Base-by-base conservation (phyloP, 75 land plant species). In the Ceratopteris richardii region DNA sequence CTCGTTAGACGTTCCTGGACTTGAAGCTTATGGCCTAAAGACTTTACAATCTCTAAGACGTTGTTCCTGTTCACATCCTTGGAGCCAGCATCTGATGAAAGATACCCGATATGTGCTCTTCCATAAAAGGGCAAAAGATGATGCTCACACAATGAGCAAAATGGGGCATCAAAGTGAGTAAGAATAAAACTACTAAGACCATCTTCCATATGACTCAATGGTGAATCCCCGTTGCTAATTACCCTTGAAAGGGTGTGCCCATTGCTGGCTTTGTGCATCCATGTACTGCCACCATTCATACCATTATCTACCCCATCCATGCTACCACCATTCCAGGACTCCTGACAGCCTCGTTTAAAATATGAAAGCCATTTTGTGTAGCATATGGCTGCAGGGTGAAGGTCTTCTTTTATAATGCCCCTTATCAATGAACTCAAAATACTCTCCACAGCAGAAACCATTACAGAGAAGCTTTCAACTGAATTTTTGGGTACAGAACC, bases 41-140 rank as follows among this genome's bases (percentile, higher is more conserved):
- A 71, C 54, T 82, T 67, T 31, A 92, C 84, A 55, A 92, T 56
- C 47, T 80, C 73, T 52, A 74, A 76, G 11, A 92, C 54, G 39
- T 52, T 46, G 20, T 69, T 68, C 59, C 78, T 76, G 25, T 69
- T 71, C 39, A 81, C 18, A 46, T 52, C 19, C 24, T 48, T 54
- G 1, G 48, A 20, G 28, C 61, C 75, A 0, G 52, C 50, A 25
- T 58, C 61, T 27, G 44, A 47, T 47, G 42, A 17, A 13, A 82
- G 56, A 62, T 58, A 86, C 0, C 86, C 89, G 17, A 92, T 62
- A 58, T 92, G 97, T 21, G 83, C 97, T 13, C 80, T 76, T 30
- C 97, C 97, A 47, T 78, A 71, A 60, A 92, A 92, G 16, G 97
- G 97, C 42, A 92, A 76, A 23, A 92, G 69, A 71, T 92, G 97